Evolutionary conservation across 441 rosid genomes (phyloP).

Genomic region (Populus tomentosa): DNA sequence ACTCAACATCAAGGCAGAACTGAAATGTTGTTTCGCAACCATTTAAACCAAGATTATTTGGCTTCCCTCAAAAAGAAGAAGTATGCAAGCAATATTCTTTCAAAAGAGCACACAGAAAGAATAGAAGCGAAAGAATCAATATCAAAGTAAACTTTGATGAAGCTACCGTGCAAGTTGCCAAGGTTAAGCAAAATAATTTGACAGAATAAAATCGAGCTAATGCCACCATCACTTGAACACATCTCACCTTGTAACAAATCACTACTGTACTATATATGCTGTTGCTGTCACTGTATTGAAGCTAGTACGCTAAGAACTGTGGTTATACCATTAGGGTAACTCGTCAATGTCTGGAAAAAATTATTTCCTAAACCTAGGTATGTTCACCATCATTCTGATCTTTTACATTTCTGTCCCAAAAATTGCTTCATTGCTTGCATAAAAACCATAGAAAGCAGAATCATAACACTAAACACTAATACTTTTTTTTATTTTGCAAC

Average conservation of each 20-base stretch:
- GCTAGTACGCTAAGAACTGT: not conserved
- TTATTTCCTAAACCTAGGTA: not conserved
- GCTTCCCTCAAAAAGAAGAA: not conserved
- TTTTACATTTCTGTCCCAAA: conserved; percentile 7
- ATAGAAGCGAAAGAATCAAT: not conserved
- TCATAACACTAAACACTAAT: conserved; percentile 3
- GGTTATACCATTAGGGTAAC: not conserved
- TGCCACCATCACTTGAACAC: not conserved
- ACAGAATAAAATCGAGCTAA: not conserved
- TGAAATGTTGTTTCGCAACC: not conserved
- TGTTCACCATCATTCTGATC: conserved; percentile 7
- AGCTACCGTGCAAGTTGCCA: not conserved
- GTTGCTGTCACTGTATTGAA: not conserved
- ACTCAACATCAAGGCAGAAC: not conserved
- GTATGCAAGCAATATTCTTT: not conserved
- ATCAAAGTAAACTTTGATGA: not conserved
- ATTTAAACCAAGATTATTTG: not conserved
- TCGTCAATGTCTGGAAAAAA: conserved; percentile 6
- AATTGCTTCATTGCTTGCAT: not conserved
- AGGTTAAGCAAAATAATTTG: not conserved
- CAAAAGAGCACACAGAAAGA: not conserved
- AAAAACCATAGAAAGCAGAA: not conserved
- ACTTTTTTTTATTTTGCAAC: not conserved
- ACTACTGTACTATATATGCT: not conserved
- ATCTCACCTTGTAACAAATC: not conserved